Evolutionary conservation across 1,139 yeast genomes (phyloP), one percentile per base, ranked within the genome.

Genomic region (Magnusiomyces tetraspermus): DNA sequence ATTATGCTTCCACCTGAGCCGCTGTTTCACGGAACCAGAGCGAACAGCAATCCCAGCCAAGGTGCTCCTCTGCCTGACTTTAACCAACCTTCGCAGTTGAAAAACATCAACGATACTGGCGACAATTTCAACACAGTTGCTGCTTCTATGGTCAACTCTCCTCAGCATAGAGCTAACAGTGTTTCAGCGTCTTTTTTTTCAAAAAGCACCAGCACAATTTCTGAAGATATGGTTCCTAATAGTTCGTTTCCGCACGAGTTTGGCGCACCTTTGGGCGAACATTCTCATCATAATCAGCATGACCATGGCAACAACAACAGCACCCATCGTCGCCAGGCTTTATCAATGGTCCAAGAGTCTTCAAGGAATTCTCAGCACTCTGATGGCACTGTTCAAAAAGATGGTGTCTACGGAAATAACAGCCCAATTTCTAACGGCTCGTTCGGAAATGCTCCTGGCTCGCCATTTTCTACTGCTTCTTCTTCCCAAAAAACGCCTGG

Each of bases 161-260:
- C 46, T 5, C 21, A 43, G 4, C 31, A 24, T 4, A 11, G 46
- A 10, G 46, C 33, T n/a, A 43, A 26, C 22, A 43, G 46, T n/a
- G 46, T 43, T 43, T 43, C 46, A 13, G 46, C 46, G 2, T 43
- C 46, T 6, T 43, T 43, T 43, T 15, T 43, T 19, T 43, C 46
- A 15, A 43, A 43, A 28, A 43, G 46, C 15, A 41, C 45, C 3
- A 41, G 45, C 15, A 30, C 46, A 4, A 6, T 26, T 11, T 43
- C 46, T 15, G 46, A 43, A 6, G 46, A 43, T 28, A 43, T 43
- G 23, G 28, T 43, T 5, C 46, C 46, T 8, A 24, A 22, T 17
- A 43, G 46, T 17, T 17, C 46, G 2, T 26, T 19, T 26, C 28
- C 46, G 24, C 46, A 43, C 22, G 46, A 43, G 33, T 43, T 43